phyloP scores from a whole-genome alignment of 495 filamentous ascomycete species.

The Oleoguttula mirabilis region DNA sequence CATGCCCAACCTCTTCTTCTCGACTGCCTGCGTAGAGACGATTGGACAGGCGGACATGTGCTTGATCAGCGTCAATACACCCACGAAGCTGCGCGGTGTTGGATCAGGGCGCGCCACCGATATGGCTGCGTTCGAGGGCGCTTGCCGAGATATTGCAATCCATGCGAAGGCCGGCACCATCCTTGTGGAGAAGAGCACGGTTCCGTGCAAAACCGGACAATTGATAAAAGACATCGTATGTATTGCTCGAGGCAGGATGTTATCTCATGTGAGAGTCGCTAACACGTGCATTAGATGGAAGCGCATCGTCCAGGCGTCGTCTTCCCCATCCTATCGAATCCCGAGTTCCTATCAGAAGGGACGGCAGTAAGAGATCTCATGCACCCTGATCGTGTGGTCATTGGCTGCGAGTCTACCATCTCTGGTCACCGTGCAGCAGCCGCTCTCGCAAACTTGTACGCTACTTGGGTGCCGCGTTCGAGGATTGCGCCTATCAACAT shows the following conservation, averaged over 20 bases:
- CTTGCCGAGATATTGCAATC: constrained; percentile 52
- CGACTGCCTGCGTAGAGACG: constrained; percentile 46
- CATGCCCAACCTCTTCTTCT: constrained; percentile 55
- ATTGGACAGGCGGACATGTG: constrained; percentile 62
- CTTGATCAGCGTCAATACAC: constrained; percentile 70
- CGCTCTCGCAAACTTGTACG: constrained; percentile 52
- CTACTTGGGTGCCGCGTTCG: constrained; percentile 49
- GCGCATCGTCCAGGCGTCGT: constrained; percentile 42
- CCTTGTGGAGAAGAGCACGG: constrained; percentile 75
- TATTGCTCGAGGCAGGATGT: not conserved
- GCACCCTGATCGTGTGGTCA: constrained; percentile 61
- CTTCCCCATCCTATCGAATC: constrained; percentile 73
- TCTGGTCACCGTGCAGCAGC: constrained; percentile 51
- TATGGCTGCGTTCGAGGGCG: constrained; percentile 59
- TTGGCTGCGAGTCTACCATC: constrained; percentile 51
- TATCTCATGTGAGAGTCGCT: constrained; percentile 29
- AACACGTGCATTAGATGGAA: constrained; percentile 30
- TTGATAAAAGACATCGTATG: constrained; percentile 56
- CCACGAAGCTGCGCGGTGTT: constrained; percentile 58
- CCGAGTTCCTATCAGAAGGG: constrained; percentile 71
- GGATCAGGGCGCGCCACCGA: constrained; percentile 64
- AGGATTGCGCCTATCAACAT: constrained; percentile 62
- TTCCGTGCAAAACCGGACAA: constrained; percentile 66
- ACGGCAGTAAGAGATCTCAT: constrained; percentile 61
- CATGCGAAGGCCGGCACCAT: constrained; percentile 57